Percentiles rank a stretch among this genome's conserved stretches.
These are phyloP conservation scores for Cytospora leucostoma DNA, from an alignment of 2,329 filamentous ascomycete genomes.

Conservation along the genomic window DNA sequence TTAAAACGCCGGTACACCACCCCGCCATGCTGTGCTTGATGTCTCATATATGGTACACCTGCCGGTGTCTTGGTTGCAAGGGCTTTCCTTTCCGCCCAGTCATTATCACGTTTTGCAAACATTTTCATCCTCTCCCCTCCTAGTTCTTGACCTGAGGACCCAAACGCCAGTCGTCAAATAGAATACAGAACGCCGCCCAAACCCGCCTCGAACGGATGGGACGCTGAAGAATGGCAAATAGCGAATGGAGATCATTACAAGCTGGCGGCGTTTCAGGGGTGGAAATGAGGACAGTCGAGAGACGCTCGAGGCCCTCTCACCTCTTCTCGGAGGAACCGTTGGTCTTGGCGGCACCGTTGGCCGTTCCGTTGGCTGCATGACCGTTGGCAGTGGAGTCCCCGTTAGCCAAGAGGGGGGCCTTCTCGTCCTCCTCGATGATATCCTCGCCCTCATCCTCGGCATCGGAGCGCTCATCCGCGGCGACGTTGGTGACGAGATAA, in stretches of 20 bases:
- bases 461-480: conserved; percentile 73
- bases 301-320: background rate
- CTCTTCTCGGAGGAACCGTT: conserved; percentile 31
- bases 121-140: background rate
- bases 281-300: background rate
- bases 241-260: conserved; percentile 21
- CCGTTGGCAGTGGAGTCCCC: conserved; percentile 22
- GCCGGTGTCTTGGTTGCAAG: conserved; percentile 1
- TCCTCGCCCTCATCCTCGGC: conserved; percentile 61
- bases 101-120: conserved; percentile 8
- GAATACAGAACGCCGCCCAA: conserved; percentile 1
- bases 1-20: conserved; percentile 19
- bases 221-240: conserved; percentile 1
- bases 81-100: background rate
- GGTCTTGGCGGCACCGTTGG: conserved; percentile 20
- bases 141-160: background rate
- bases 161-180: conserved; percentile 18
- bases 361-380: conserved; percentile 33
- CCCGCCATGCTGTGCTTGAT: conserved; percentile 18
- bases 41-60: conserved; percentile 15
- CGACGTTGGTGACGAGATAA: conserved; percentile 62
- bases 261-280: conserved; percentile 5
- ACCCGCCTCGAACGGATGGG: background rate
- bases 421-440: conserved; percentile 35
- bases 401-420: conserved; percentile 29